These are phyloP conservation scores for Epichloe typhina DNA, from an alignment of 2,329 filamentous ascomycete species.

Conservation along the genomic window DNA sequence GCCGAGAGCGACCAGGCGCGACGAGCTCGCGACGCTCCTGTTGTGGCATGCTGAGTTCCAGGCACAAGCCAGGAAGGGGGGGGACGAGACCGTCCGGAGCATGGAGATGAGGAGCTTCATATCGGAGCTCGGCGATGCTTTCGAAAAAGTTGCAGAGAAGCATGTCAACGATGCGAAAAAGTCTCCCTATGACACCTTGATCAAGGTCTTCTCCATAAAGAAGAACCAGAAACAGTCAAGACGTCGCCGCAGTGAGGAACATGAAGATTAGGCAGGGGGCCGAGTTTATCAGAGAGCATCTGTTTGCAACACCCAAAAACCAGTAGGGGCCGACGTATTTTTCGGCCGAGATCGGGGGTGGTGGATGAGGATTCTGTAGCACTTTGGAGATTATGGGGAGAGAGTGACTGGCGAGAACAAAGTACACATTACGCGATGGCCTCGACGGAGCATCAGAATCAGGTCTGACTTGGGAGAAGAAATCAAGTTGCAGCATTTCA, in stretches of 20 bases:
- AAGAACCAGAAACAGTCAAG: neutral
- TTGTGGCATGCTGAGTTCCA: neutral
- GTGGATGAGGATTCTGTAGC: too few relatives aligned
- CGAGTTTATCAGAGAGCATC: too few relatives aligned
- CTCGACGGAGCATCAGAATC: too few relatives aligned
- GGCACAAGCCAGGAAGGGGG: neutral
- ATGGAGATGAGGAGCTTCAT: neutral
- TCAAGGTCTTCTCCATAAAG: neutral
- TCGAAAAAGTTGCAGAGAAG: neutral
- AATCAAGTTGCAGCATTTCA: too few relatives aligned
- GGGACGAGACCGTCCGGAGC: neutral
- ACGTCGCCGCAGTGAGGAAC: neutral
- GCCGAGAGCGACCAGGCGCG: neutral
- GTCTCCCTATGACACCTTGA: neutral
- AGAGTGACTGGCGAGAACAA: too few relatives aligned
- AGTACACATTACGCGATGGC: too few relatives aligned
- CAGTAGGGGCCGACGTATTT: too few relatives aligned
- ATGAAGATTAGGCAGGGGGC: neutral
- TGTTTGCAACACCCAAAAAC: too few relatives aligned
- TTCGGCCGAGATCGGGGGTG: too few relatives aligned
- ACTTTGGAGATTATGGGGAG: neutral
- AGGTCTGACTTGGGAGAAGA: too few relatives aligned
- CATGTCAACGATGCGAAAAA: neutral
- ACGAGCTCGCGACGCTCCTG: neutral
- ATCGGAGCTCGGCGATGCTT: neutral